Conservation (phyloP, 148 eudicot genomes). For the Rhododendron molle region DNA sequence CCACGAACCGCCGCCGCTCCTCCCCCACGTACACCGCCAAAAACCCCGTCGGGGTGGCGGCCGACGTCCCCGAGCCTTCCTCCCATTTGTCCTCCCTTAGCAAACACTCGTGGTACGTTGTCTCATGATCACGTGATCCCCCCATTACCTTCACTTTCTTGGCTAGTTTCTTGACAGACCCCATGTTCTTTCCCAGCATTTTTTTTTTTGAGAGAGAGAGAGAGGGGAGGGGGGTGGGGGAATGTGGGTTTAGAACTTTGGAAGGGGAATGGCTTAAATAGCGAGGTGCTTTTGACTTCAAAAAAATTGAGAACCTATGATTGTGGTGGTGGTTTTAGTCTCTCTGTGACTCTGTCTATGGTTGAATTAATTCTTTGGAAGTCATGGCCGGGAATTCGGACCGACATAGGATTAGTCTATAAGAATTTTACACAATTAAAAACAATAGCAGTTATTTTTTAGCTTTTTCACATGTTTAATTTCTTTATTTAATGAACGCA, state of each 20-base stretch:
- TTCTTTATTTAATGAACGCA: too few relatives aligned
- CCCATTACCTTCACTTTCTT: slow-evolving; percentile 36
- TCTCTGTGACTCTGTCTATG: too few relatives aligned
- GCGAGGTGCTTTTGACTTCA: slow-evolving; percentile 9
- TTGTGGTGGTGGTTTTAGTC: slow-evolving; percentile 11
- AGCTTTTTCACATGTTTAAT: too few relatives aligned
- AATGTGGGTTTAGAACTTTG: not conserved
- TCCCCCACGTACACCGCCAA: slow-evolving; percentile 70
- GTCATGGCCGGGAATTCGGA: too few relatives aligned
- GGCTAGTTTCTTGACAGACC: slow-evolving; percentile 39
- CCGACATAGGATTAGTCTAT: too few relatives aligned
- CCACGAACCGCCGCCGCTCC: slow-evolving; percentile 58
- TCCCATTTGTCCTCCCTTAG: slow-evolving; percentile 18
- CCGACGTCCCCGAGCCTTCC: slow-evolving; percentile 7
- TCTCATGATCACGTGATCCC: not conserved
- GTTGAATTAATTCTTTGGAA: not conserved
- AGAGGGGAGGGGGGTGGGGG: slow-evolving; percentile 1
- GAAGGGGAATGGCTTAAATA: not conserved
- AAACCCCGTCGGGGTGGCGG: slow-evolving; percentile 28
- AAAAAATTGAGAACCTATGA: slow-evolving; percentile 2
- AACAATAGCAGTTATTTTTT: too few relatives aligned
- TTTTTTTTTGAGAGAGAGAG: not conserved
- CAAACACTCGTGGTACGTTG: slow-evolving; percentile 28
- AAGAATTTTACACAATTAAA: too few relatives aligned
- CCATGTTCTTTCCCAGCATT: slow-evolving; percentile 55